phyloP scores from a whole-genome alignment of 1,284 basidiomycete species.

The Bondarzewia mesenterica region DNA sequence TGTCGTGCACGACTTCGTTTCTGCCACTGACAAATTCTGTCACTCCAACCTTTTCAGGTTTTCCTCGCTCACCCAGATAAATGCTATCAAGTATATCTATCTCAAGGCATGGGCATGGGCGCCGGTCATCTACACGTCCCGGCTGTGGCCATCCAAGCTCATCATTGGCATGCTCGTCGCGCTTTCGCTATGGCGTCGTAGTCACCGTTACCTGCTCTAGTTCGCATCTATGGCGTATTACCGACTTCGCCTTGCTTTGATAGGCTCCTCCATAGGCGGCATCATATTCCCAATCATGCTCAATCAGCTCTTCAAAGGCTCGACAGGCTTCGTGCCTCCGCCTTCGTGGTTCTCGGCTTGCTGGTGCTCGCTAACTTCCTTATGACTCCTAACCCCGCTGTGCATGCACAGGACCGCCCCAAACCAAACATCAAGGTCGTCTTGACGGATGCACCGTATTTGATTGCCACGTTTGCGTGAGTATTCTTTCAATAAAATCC shows the following conservation, averaged over 20 bases:
- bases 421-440: neutral
- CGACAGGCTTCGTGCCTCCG: neutral
- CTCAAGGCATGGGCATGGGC: constrained; percentile 23
- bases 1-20: no score
- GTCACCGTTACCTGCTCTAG: constrained; percentile 21
- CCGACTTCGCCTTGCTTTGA: neutral
- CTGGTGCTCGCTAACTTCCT: neutral
- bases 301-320: constrained; percentile 1
- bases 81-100: constrained; percentile 31
- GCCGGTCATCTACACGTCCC: constrained; percentile 12
- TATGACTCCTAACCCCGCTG: neutral
- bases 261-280: constrained; percentile 2
- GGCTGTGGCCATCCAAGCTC: constrained; percentile 9
- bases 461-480: constrained; percentile 1
- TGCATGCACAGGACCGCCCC: neutral
- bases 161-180: constrained; percentile 3
- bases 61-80: constrained; percentile 24
- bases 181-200: constrained; percentile 26
- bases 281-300: constrained; percentile 5
- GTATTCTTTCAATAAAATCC: neutral
- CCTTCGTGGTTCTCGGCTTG: neutral
- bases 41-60: constrained; percentile 20
- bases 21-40: no score
- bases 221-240: neutral
- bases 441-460: constrained; percentile 7